Evolutionary conservation across 1,284 basidiomycete genomes (phyloP), one percentile per base, ranked within the genome.

Genomic region (Apiotrichum siamense): DNA sequence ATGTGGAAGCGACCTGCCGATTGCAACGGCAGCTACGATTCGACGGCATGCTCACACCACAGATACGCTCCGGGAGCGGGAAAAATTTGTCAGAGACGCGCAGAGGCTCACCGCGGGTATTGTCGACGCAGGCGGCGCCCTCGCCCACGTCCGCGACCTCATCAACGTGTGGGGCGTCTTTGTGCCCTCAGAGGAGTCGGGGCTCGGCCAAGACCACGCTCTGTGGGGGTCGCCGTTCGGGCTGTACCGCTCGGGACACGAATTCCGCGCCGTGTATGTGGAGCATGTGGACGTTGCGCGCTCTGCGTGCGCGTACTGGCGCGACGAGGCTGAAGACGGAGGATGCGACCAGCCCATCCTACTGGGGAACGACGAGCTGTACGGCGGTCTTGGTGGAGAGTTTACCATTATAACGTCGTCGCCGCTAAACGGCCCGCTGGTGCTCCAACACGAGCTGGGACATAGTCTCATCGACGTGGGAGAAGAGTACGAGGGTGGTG

Each of bases 341-440:
- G 80, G 79, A 56, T 89, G 88, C 61, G 82, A 91, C 74, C 87
- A 85, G 65, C 83, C 86, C 0, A 84, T 90, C 42, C 66, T 89
- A 10, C 74, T 90, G 43, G 87, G 84, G 12, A 90, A 90, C 61
- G 86, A 88, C 66, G 83, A 84, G 9, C 70, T 86, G 4, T 89
- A 90, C 59, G 88, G 88, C 54, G 88, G 87, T 6, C 76, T 90
- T 13, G 87, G 88, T 6, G 88, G 88, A 9, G 81, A 84, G 59
- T 88, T 87, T 66, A 88, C 86, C 86, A 82, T 87, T 11, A 84
- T 87, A 55, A 91, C 88, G 2, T 81, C 87, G 1, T 88, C 87
- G 0, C 69, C 80, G n/a, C 76, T 82, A 10, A 91, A 90, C 52
- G 87, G 87, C 0, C 80, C 85, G 9, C 77, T 87, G 6, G 85